Percentiles rank a stretch among this genome's conserved stretches.
These are phyloP conservation scores for Leccinum obscurum DNA, from an alignment of 768 basidiomycete species.

Conservation along the genomic window DNA sequence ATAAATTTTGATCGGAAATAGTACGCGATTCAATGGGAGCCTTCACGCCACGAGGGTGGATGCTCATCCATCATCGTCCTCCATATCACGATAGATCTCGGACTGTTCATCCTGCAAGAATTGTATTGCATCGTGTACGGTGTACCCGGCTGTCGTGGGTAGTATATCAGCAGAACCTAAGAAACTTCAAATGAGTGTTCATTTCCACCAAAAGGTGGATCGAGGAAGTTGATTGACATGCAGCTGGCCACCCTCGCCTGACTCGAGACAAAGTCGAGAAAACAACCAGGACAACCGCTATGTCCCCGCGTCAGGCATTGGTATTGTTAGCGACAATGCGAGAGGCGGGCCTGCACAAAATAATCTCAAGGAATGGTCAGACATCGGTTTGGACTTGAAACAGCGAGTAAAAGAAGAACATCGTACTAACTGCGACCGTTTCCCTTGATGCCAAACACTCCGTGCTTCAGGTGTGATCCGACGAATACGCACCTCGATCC, in stretches of 20 bases:
- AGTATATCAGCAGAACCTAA: neutral
- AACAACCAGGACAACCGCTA: slow-evolving; percentile 39
- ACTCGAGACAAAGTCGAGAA: slow-evolving; percentile 37
- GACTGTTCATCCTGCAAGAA: neutral
- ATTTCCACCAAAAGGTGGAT: neutral
- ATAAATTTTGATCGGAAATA: too few species aligned
- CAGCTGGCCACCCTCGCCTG: slow-evolving; percentile 39
- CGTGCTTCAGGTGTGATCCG: slow-evolving; percentile 24
- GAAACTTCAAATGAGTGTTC: neutral
- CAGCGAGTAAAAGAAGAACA: slow-evolving; percentile 19
- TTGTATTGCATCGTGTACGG: neutral
- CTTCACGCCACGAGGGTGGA: too few species aligned
- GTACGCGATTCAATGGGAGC: too few species aligned
- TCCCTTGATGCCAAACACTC: neutral
- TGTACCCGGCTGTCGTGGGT: slow-evolving; percentile 26
- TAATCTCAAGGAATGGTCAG: slow-evolving; percentile 36
- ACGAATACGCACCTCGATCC: slow-evolving; percentile 35
- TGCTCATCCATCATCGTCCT: too few species aligned
- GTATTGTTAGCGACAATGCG: slow-evolving; percentile 41
- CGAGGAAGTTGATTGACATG: neutral
- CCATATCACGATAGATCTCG: too few species aligned
- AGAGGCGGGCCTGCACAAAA: slow-evolving; percentile 37
- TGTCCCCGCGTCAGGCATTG: slow-evolving; percentile 44
- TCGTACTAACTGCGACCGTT: neutral
- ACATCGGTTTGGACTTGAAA: slow-evolving; percentile 38